Evolutionary conservation across 768 basidiomycete species (phyloP).

Genomic region (Mycena kentingensis): DNA sequence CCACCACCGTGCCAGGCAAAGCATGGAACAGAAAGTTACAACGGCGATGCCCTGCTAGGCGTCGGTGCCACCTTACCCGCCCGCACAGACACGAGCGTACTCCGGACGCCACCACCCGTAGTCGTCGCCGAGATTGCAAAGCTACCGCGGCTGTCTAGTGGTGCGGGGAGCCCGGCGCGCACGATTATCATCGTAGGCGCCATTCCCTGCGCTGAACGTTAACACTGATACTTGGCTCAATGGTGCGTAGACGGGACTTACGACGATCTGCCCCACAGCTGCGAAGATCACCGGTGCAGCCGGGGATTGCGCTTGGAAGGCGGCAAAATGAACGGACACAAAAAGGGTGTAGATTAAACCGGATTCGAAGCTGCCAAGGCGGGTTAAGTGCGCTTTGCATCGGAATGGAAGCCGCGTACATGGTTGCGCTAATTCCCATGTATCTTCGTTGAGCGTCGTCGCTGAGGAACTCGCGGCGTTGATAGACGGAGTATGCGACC

Average conservation of each 20-base stretch:
- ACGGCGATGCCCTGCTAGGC: too few species aligned
- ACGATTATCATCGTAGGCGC: conserved; percentile 13
- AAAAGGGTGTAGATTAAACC: conserved; percentile 7
- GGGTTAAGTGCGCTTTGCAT: not conserved
- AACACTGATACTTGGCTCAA: not conserved
- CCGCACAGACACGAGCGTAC: too few species aligned
- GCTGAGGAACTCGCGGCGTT: conserved; percentile 4
- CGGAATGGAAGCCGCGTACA: not conserved
- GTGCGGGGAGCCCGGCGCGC: conserved; percentile 3
- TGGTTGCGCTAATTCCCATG: conserved; percentile 4
- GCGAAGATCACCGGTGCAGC: conserved; percentile 5
- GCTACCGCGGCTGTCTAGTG: too few species aligned
- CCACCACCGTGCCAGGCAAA: too few species aligned
- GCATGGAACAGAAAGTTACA: too few species aligned
- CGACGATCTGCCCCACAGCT: conserved; percentile 14
- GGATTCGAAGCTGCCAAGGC: conserved; percentile 4
- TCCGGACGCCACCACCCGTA: too few species aligned
- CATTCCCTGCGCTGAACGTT: conserved; percentile 4
- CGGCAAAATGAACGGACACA: conserved; percentile 10
- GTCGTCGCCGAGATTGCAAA: too few species aligned
- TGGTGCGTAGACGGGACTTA: not conserved
- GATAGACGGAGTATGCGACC: conserved; percentile 5
- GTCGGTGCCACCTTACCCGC: too few species aligned
- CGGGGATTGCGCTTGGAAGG: not conserved
- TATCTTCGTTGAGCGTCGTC: not conserved